A percentile compares a stretch with the other conserved stretches of the same genome.
These are phyloP conservation scores for Chlorella sp. DNA, from an alignment of 139 green algal genomes.

Conservation along the genomic window DNA sequence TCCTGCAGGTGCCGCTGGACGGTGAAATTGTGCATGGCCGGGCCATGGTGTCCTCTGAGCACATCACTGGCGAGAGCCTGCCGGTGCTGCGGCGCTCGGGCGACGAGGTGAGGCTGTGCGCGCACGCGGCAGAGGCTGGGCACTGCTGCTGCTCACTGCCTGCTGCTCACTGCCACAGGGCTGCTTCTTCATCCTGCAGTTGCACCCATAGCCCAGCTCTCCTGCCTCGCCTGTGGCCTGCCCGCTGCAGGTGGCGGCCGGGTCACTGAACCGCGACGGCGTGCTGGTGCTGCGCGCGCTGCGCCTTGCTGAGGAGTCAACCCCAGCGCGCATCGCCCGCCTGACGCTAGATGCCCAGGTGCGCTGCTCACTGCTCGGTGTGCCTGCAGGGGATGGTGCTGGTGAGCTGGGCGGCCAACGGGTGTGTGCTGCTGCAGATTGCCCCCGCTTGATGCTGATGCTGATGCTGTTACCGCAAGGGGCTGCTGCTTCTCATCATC, in stretches of 20 bases:
- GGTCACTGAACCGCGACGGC: conserved; percentile 67
- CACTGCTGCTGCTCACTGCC: no score
- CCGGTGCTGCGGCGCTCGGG: conserved; percentile 25
- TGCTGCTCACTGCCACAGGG: no score
- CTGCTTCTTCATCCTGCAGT: no score
- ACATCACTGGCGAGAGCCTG: conserved; percentile 75
- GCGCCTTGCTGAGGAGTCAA: conserved; percentile 65
- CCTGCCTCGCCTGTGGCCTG: no score
- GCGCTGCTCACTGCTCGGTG: neutral
- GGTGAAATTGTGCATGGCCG: conserved; percentile 76
- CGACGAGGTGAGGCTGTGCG: neutral
- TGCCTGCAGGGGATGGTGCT: no score
- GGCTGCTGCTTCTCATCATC: neutral
- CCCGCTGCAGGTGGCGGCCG: conserved; percentile 16
- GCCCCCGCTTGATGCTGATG: no score
- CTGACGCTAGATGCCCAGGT: conserved; percentile 82
- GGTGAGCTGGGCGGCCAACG: no score
- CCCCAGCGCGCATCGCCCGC: conserved; percentile 82
- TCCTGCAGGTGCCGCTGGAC: conserved; percentile 81
- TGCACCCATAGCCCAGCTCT: no score
- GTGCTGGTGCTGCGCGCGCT: conserved; percentile 74
- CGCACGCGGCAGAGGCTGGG: no score
- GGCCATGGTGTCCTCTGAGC: conserved; percentile 71
- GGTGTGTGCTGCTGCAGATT: no score
- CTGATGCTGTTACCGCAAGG: no score